A percentile compares a stretch with the other conserved stretches of the same genome.
phyloP scores from a whole-genome alignment of 106 monocot genomes.

The Platanthera guangdongensis region DNA sequence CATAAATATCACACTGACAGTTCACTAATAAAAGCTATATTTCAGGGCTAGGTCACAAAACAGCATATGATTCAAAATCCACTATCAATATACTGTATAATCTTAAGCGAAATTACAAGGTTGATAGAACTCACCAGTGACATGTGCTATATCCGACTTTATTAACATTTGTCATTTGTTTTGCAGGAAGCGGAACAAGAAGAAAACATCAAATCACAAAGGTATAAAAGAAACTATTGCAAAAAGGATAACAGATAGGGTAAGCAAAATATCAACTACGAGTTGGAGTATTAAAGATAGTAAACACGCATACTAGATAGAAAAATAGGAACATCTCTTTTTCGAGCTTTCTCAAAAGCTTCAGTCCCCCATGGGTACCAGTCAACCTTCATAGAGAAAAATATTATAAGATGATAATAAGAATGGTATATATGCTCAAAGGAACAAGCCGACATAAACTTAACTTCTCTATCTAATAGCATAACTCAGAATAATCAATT shows the following conservation, averaged over 20 bases:
- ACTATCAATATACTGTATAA: background rate
- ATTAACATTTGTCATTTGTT: constrained; percentile 9
- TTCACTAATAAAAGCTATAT: background rate
- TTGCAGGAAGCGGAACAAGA: constrained; percentile 6
- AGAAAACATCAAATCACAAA: constrained; percentile 4
- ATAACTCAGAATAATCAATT: background rate
- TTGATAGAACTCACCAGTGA: constrained; percentile 65
- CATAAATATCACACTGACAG: background rate
- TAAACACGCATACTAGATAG: constrained; percentile 60
- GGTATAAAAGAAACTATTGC: background rate
- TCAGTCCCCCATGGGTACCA: constrained; percentile 99
- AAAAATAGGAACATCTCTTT: constrained; percentile 84
- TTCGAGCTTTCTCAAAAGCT: constrained; percentile 76
- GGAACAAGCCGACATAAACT: background rate
- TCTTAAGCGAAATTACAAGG: background rate
- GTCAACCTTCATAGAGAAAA: constrained; percentile 60
- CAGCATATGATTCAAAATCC: background rate
- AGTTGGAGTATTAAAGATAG: background rate
- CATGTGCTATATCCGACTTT: constrained; percentile 99
- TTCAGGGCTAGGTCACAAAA: background rate
- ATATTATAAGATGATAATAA: background rate
- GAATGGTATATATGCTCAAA: background rate
- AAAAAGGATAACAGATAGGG: background rate
- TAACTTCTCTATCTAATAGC: background rate
- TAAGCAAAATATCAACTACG: background rate